Evolutionary conservation across 352 stramenopile genomes (phyloP).

Genomic region (Pythium brachiatum): DNA sequence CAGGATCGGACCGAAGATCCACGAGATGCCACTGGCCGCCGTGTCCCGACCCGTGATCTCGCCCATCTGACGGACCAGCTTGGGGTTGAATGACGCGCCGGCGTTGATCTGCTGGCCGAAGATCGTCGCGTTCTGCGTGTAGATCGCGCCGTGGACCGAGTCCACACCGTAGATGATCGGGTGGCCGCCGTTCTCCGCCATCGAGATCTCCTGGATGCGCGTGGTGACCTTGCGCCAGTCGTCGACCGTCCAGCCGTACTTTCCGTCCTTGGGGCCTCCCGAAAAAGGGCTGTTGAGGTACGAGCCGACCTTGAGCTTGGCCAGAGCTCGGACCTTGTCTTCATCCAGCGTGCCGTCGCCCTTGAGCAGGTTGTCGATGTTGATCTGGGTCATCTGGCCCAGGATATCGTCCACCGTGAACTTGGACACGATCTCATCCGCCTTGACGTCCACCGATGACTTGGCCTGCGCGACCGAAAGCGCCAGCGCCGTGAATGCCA

Average conservation of each 20-base stretch:
- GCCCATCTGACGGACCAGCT: conserved; percentile 44
- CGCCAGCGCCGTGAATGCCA: conserved; percentile 32
- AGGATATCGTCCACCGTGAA: conserved; percentile 57
- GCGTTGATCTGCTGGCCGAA: conserved; percentile 79
- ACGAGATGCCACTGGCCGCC: conserved; percentile 56
- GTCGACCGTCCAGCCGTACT: conserved; percentile 41
- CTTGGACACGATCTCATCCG: conserved; percentile 44
- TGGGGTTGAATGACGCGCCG: conserved; percentile 69
- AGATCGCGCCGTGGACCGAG: conserved; percentile 72
- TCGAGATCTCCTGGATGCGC: conserved; percentile 51
- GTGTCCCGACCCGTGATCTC: conserved; percentile 59
- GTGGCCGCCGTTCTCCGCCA: conserved; percentile 37
- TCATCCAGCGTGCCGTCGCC: conserved; percentile 42
- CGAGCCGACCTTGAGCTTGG: conserved; percentile 60
- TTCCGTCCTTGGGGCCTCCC: conserved; percentile 24
- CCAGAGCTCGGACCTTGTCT: conserved; percentile 47
- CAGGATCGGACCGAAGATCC: conserved; percentile 81
- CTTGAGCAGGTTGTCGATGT: conserved; percentile 58
- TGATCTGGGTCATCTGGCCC: conserved; percentile 85
- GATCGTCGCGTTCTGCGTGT: conserved; percentile 53
- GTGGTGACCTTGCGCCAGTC: conserved; percentile 53
- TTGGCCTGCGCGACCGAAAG: conserved; percentile 24
- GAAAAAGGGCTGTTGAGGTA: conserved; percentile 58
- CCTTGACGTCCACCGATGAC: conserved; percentile 29
- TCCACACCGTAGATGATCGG: conserved; percentile 73